Evolutionary conservation across 192 early-diverging fungal genomes (phyloP), one percentile per base, ranked within the genome.

Genomic region (Haplosporangium gracile): DNA sequence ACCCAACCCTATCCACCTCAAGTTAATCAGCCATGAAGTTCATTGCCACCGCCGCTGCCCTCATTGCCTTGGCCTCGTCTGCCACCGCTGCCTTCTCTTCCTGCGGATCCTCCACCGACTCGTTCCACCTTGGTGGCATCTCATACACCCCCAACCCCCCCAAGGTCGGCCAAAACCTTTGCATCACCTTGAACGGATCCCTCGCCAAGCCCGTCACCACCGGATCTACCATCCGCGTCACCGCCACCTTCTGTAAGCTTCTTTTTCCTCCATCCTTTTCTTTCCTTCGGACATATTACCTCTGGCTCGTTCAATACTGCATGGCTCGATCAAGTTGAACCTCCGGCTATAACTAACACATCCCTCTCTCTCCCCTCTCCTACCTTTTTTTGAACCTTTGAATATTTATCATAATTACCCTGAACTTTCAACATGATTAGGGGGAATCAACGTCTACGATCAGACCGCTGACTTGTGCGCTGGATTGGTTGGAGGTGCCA

Each of bases 101-200:
- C 75, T 86, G 84, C 79, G 84, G 84, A 24, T 69, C 75, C 15
- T 49, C 84, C n/a, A 39, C 73, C 2, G 84, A 86, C 51, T 42
- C 34, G 3, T 77, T 86, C 55, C 0, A 24, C 20, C 71, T 86
- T 5, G 11, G 57, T 15, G 10, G 57, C 11, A 63, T 86, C 71
- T 47, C 78, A 29, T 86, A 86, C 70, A 40, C 34, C 40, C 84
- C 84, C 65, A 86, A 81, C 84, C 84, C 84, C 51, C 84, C 84
- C 68, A 81, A 81, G 79, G 84, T 81, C 51, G 40, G 40, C 53
- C 78, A 86, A 68, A 53, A 70, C 36, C 70, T 86, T 38, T 86
- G 84, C 75, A 74, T 86, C 72, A 81, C 75, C 63, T 20, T 86
- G 49, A 68, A 75, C 24, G 84, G 84, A 16, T 70, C 57, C 47